Conservation (phyloP, 2,329 filamentous ascomycete species). For the Ceratocystis albifundus region DNA sequence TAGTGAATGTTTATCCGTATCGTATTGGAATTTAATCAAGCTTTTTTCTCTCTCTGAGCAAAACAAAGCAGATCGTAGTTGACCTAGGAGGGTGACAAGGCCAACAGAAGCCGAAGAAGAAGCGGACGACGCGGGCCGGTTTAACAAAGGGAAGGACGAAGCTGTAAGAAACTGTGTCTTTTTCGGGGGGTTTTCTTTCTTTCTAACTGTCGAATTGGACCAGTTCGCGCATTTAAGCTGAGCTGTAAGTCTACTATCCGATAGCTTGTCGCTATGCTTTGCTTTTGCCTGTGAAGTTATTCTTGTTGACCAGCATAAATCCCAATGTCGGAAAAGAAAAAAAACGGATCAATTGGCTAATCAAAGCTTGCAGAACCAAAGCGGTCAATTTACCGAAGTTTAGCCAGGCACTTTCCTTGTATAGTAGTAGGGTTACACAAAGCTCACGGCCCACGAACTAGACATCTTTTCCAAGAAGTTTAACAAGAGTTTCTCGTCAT, state of each 20-base stretch:
- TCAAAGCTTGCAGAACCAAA: not conserved
- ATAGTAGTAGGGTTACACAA: not conserved
- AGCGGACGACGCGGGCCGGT: not conserved
- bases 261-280: not conserved
- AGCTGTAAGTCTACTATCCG: no score
- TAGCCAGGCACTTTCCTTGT: not conserved
- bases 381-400: not conserved
- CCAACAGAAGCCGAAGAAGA: not conserved
- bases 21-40: no score
- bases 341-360: constrained; percentile 11
- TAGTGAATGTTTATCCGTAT: no score
- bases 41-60: no score
- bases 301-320: not conserved
- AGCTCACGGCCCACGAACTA: not conserved
- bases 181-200: no score
- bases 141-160: no score
- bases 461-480: not conserved
- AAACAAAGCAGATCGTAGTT: no score
- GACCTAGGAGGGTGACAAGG: no score
- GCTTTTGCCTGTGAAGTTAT: not conserved
- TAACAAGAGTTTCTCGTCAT: no score
- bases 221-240: no score
- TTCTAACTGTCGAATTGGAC: no score
- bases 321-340: constrained; percentile 5
- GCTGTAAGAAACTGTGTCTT: no score